Evolutionary conservation across 2,329 filamentous ascomycete species (phyloP).

Genomic region (Paecilomyces variotii): DNA sequence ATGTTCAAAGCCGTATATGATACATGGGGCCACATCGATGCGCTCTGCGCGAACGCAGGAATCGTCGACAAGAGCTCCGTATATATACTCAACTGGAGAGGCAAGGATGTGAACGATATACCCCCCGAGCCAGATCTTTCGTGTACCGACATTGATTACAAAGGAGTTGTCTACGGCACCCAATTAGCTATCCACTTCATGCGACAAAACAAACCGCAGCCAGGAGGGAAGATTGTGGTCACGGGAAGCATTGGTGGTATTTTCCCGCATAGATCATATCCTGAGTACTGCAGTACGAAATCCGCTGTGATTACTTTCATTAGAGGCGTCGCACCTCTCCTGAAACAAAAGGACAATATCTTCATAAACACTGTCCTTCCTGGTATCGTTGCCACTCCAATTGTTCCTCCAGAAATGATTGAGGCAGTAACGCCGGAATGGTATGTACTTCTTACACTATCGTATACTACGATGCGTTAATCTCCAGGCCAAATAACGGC

Average conservation of each 20-base stretch:
- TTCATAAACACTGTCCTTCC: conserved; percentile 42
- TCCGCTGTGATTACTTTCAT: conserved; percentile 40
- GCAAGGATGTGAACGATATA: conserved; percentile 21
- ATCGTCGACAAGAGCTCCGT: conserved; percentile 39
- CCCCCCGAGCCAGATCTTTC: conserved; percentile 39
- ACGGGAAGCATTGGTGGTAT: conserved; percentile 39
- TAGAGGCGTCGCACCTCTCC: conserved; percentile 29
- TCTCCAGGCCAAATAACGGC: background rate
- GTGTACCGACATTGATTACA: conserved; percentile 45
- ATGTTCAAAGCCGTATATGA: conserved; percentile 38
- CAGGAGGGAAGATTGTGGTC: conserved; percentile 38
- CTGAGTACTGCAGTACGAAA: conserved; percentile 46
- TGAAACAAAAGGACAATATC: conserved; percentile 42
- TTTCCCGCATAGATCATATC: conserved; percentile 37
- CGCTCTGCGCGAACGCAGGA: conserved; percentile 45
- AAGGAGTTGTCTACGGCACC: conserved; percentile 44
- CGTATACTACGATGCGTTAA: no score
- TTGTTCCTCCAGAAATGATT: conserved; percentile 39
- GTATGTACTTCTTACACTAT: background rate
- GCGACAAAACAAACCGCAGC: conserved; percentile 37
- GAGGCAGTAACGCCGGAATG: conserved; percentile 27
- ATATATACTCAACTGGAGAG: conserved; percentile 35
- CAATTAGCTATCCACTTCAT: conserved; percentile 47
- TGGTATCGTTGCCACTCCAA: conserved; percentile 39
- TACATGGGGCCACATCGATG: conserved; percentile 41